Conservation (phyloP, 2,329 filamentous ascomycete species). For the Fusarium illudens region DNA sequence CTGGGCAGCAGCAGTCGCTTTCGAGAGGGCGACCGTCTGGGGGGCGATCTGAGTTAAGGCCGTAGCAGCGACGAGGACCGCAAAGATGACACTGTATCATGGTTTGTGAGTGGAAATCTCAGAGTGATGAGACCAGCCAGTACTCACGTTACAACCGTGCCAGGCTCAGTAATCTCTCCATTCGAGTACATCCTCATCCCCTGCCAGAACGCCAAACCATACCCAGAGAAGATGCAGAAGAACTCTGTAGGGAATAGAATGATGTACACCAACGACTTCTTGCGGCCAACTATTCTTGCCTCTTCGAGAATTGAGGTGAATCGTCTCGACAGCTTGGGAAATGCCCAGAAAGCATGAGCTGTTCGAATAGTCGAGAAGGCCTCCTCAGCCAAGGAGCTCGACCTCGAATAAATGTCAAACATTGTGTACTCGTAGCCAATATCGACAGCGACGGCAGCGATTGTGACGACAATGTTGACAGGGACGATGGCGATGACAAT, state of each 20-base stretch:
- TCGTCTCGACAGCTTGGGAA: constrained; percentile 52
- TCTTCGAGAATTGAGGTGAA: constrained; percentile 55
- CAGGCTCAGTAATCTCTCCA: constrained; percentile 56
- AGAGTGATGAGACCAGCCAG: fast-evolving
- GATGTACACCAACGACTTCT: constrained; percentile 55
- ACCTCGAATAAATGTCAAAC: constrained; percentile 53
- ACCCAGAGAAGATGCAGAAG: constrained; percentile 58
- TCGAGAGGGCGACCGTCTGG: constrained; percentile 55
- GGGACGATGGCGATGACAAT: constrained; percentile 57
- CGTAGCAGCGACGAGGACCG: constrained; percentile 56
- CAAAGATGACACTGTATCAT: constrained; percentile 53
- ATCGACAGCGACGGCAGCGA: constrained; percentile 51
- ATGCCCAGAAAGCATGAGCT: constrained; percentile 60
- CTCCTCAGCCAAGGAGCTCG: constrained; percentile 58
- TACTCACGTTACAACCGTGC: constrained; percentile 57
- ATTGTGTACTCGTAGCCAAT: constrained; percentile 54
- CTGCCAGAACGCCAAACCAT: constrained; percentile 61
- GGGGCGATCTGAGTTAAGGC: constrained; percentile 58
- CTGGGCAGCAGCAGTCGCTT: constrained; percentile 56
- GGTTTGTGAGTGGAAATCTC: background rate
- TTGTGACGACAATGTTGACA: constrained; percentile 52
- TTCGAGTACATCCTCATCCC: constrained; percentile 56
- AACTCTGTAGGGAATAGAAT: constrained; percentile 57
- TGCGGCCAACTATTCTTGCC: constrained; percentile 50
- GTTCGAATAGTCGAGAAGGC: constrained; percentile 59